A percentile compares a stretch with the other conserved stretches of the same genome.
Evolutionary conservation across 495 filamentous ascomycete species (phyloP).

Genomic region (Aspergillus sclerotioniger): DNA sequence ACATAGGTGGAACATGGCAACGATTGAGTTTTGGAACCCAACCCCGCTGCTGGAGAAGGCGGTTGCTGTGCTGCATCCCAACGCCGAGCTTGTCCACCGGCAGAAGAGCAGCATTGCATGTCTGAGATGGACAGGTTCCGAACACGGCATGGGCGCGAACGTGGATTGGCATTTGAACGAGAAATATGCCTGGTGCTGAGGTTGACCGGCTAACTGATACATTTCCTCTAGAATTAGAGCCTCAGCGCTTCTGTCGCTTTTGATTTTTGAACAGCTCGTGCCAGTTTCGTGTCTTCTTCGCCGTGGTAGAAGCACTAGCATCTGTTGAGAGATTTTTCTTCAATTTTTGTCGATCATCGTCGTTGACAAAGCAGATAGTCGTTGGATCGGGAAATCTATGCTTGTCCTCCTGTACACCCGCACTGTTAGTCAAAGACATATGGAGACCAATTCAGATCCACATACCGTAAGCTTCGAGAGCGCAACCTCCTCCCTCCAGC

Average conservation of each 20-base stretch:
- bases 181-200: conserved; percentile 88
- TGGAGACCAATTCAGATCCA: neutral
- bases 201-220: neutral
- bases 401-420: conserved; percentile 25
- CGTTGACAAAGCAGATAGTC: conserved; percentile 37
- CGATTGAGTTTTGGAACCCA: conserved; percentile 67
- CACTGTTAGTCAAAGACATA: neutral
- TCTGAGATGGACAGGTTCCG: conserved; percentile 60
- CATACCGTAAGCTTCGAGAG: conserved; percentile 46
- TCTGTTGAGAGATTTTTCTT: conserved; percentile 31
- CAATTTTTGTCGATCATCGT: conserved; percentile 33
- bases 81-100: conserved; percentile 52
- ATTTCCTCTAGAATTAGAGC: conserved; percentile 21
- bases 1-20: conserved; percentile 55
- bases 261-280: conserved; percentile 75
- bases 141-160: conserved; percentile 46
- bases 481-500: conserved; percentile 53
- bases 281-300: conserved; percentile 71
- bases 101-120: conserved; percentile 63
- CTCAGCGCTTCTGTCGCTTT: conserved; percentile 29
- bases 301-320: conserved; percentile 36
- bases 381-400: conserved; percentile 41
- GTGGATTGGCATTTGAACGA: conserved; percentile 88
- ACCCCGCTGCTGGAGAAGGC: conserved; percentile 55
- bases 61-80: conserved; percentile 51